These are phyloP conservation scores for Phytophthora meadii DNA, from an alignment of 352 stramenopile genomes.

Conservation along the genomic window DNA sequence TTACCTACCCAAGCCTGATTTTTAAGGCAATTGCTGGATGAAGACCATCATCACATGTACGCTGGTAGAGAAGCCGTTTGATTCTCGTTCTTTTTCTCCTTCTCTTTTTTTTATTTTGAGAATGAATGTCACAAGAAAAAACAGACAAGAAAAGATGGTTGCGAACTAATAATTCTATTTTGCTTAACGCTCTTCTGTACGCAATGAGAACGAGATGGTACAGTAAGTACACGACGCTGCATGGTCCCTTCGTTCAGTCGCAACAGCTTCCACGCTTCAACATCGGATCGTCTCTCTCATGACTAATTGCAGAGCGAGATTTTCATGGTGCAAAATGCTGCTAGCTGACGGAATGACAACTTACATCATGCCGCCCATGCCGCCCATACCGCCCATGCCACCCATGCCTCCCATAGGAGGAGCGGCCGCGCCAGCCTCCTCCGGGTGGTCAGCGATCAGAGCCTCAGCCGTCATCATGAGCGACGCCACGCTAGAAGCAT, in stretches of 20 bases:
- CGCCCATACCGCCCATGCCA: slow-evolving; percentile 84
- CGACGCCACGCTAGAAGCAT: slow-evolving; percentile 98
- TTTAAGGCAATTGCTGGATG: slow-evolving; percentile 18
- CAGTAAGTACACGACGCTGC: slow-evolving; percentile 14
- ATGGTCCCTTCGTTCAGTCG: slow-evolving; percentile 39
- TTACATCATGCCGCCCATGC: slow-evolving; percentile 90
- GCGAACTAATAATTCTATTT: slow-evolving; percentile 55
- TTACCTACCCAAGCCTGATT: slow-evolving; percentile 16
- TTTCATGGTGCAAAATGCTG: slow-evolving; percentile 24
- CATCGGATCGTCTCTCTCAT: slow-evolving; percentile 26
- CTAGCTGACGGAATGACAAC: slow-evolving; percentile 18
- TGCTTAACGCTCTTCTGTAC: slow-evolving; percentile 39
- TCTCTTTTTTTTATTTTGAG: no score
- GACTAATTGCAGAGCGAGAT: slow-evolving; percentile 14
- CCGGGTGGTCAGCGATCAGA: slow-evolving; percentile 97
- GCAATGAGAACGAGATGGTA: slow-evolving; percentile 22
- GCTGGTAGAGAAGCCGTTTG: not conserved
- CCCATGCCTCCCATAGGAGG: slow-evolving; percentile 85
- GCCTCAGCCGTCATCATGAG: slow-evolving; percentile 99
- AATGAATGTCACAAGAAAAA: no score
- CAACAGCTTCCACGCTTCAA: slow-evolving; percentile 36
- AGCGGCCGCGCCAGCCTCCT: slow-evolving; percentile 70
- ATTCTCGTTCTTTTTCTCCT: not conserved
- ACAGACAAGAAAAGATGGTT: not conserved
- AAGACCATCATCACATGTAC: slow-evolving; percentile 18